Base-by-base conservation (phyloP, 495 filamentous ascomycete species). In the Monascus purpureus region DNA sequence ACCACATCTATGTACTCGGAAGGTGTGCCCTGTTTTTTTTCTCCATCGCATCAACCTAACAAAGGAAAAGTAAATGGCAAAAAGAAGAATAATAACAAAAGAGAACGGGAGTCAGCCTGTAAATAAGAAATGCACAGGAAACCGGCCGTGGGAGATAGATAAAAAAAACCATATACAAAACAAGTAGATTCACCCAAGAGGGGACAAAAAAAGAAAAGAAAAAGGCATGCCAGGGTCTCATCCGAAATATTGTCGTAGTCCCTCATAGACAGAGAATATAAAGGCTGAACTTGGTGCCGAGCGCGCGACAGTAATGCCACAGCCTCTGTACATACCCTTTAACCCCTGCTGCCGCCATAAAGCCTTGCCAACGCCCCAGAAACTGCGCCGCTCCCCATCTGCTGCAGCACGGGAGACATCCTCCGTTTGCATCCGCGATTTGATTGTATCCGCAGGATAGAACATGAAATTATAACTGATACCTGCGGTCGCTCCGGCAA, bases 401-500 rank as follows among this genome's bases (percentile, higher is more conserved):
- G 34, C 35, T 3, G 50, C 36, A 0, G 47, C 26, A n/a, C 27
- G 50, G 1, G 45, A 49, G 31, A 88, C 65, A 18, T 84, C 78
- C 28, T 80, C 72, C 0, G 92, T 96, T 53, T 99, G 90, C 77
- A 99, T 92, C 5, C 88, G 72, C 7, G 78, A 86, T 53, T 97
- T 97, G 60, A 97, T 78, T 1, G 90, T 95, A 49, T 97, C 90
- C 25, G 92, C 90, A 0, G 90, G 90, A 54, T 87, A 97, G 63
- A 93, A 93, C 17, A 93, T 50, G 45, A 96, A 94, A 45, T 96
- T 97, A 50, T 96, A 97, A 33, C 70, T 74, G 61, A 96, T 81
- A 27, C 90, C 90, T 13, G 88, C 86, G 9, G 75, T 65, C n/a
- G 86, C 86, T n/a, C 86, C 86, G 9, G 84, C 82, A 7, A 83